Conservation (phyloP, 805 yeast genomes). For the Myxozyma melibiosi region DNA sequence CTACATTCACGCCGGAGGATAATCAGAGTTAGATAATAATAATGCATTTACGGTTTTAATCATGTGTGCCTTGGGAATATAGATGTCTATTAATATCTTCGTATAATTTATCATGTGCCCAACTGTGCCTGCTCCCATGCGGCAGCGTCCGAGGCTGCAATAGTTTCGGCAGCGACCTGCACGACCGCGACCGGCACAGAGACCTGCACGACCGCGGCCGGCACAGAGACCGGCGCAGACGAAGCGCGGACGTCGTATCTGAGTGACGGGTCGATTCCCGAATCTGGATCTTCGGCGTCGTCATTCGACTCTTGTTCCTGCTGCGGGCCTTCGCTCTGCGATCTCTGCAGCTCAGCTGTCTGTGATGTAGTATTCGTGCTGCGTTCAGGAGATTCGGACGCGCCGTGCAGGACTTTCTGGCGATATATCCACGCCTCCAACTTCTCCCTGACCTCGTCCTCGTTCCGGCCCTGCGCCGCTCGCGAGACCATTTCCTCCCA, state of each 20-base stretch:
- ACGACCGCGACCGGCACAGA: conserved; percentile 9
- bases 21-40: conserved; percentile 46
- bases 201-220: conserved; percentile 4
- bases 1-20: conserved; percentile 29
- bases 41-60: not conserved
- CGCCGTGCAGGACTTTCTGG: conserved; percentile 16
- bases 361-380: not conserved
- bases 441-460: conserved; percentile 10
- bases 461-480: conserved; percentile 4
- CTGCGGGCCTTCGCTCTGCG: not conserved
- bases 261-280: conserved; percentile 11
- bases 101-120: not conserved
- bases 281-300: not conserved
- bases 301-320: not conserved
- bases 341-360: not conserved
- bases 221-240: conserved; percentile 2
- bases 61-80: not conserved
- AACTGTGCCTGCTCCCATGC: not conserved
- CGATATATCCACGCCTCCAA: conserved; percentile 20
- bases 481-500: conserved; percentile 5
- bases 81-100: not conserved
- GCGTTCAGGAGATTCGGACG: conserved; percentile 8
- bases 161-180: conserved; percentile 2
- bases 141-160: not conserved
- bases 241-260: not conserved